Percentiles rank a stretch among this genome's conserved stretches.
Conservation (phyloP, 495 filamentous ascomycete species). For the Penicillium chermesinum region DNA sequence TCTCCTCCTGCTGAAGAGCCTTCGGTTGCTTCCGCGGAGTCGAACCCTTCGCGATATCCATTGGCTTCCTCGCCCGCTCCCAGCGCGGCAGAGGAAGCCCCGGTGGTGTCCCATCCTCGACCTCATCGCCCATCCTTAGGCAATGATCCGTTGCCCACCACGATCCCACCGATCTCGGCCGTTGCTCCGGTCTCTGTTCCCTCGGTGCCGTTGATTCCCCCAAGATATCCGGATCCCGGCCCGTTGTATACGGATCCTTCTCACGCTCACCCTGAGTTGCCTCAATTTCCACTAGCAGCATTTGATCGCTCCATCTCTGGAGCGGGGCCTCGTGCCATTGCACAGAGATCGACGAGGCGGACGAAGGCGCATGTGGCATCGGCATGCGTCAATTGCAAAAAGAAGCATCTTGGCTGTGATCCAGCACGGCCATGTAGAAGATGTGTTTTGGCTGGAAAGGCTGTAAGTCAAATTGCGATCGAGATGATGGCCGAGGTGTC, state of each 20-base stretch:
- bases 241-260: slow-evolving; percentile 22
- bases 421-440: slow-evolving; percentile 58
- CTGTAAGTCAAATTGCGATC: slow-evolving; percentile 44
- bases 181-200: not conserved
- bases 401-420: slow-evolving; percentile 83
- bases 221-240: slow-evolving; percentile 17
- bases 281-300: slow-evolving; percentile 26
- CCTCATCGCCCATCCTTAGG: slow-evolving; percentile 12
- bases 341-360: slow-evolving; percentile 66
- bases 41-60: slow-evolving; percentile 48
- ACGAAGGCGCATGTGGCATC: slow-evolving; percentile 95
- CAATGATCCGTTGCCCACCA: slow-evolving; percentile 20
- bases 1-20: slow-evolving; percentile 60
- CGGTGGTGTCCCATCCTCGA: slow-evolving; percentile 11
- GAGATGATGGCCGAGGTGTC: not conserved
- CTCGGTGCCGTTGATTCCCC: not conserved
- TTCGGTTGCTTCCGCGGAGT: slow-evolving; percentile 53
- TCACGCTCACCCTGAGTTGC: slow-evolving; percentile 22
- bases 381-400: slow-evolving; percentile 95
- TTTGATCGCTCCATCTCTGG: slow-evolving; percentile 21
- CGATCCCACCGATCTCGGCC: slow-evolving; percentile 9
- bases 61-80: slow-evolving; percentile 36
- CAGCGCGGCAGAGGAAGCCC: slow-evolving; percentile 1
- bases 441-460: slow-evolving; percentile 59
- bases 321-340: slow-evolving; percentile 28